Base-by-base conservation (phyloP, 1,284 basidiomycete genomes). In the Cryptococcus amylolentus region DNA sequence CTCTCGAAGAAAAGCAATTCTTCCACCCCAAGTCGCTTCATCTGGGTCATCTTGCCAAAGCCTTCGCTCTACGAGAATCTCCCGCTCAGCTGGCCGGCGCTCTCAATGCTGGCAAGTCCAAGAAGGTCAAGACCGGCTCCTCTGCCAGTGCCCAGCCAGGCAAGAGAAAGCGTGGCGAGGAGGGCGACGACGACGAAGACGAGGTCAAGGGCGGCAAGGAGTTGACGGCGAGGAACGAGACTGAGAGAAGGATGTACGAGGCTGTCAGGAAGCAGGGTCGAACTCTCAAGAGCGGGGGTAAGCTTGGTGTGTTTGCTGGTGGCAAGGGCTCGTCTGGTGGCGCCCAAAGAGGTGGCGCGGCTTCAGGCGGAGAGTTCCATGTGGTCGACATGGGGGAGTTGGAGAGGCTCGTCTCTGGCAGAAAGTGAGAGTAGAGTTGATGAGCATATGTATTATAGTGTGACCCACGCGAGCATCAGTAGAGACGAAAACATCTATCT, bases 1-100 rank as follows among this genome's bases (percentile, higher is more conserved):
- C 95, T 0, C 84, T 89, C 4, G 86, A 88, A 60, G 96, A 98
- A 75, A 98, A 98, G 68, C 86, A 89, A 61, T 90, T 96, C 57
- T 98, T 99, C 81, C 93, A 97, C 76, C 86, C 97, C 54, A 88
- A 89, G 37, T 84, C 92, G 65, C 81, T 98, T 9, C 96, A 99
- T 72, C 83, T 97, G 42, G 96, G 96, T 1, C 96, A 99, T 80
- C 78, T 98, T 23, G 95, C 96, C 40, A 98, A 99, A 77, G 85
- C 92, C 0, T 99, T 98, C 71, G 93, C 91, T 0, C 81, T 98
- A 51, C 87, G 96, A 39, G 95, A 98, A 61, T 90, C 95, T 1
- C 96, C 96, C 0, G 88, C 83, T 31, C 78, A 84, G 2, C 83
- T 91, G 45, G 68, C 75, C 13, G 54, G 57, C 14, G 49, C 63